Conservation (phyloP, 2,329 filamentous ascomycete genomes). For the Cytospora piceae region DNA sequence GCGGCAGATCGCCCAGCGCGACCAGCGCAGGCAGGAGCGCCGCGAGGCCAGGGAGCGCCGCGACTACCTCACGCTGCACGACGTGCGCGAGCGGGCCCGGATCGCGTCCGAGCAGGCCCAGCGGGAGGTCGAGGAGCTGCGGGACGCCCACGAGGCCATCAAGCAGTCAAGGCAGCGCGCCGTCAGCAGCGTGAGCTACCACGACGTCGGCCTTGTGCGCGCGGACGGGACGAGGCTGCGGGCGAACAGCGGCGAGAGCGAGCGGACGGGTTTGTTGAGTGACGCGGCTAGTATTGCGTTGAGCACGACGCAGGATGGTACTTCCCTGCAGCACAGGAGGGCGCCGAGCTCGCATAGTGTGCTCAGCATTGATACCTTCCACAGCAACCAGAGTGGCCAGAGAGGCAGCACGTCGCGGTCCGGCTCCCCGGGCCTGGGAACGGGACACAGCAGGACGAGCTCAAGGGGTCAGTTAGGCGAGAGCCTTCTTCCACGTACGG, state of each 20-base stretch:
- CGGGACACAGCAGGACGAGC: slow-evolving; percentile 44
- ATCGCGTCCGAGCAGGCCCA: slow-evolving; percentile 49
- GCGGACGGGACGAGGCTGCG: slow-evolving; percentile 78
- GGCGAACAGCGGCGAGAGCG: slow-evolving; percentile 73
- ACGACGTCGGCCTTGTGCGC: slow-evolving; percentile 73
- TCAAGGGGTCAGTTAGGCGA: slow-evolving; percentile 41
- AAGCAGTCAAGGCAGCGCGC: slow-evolving; percentile 66
- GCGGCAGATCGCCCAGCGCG: slow-evolving; percentile 74
- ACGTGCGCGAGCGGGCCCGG: slow-evolving; percentile 63
- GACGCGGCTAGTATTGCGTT: slow-evolving; percentile 67
- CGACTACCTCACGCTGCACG: slow-evolving; percentile 70
- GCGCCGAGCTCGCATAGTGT: slow-evolving; percentile 58
- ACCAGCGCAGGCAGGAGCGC: slow-evolving; percentile 71
- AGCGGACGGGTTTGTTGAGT: slow-evolving; percentile 71
- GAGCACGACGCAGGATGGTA: slow-evolving; percentile 33
- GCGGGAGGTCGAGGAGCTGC: slow-evolving; percentile 63
- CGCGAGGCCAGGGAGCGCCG: slow-evolving; percentile 73
- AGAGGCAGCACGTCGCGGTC: slow-evolving; percentile 25
- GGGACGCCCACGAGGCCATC: slow-evolving; percentile 58
- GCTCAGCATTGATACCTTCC: slow-evolving; percentile 51
- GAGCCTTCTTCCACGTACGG: slow-evolving; percentile 34
- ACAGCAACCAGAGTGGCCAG: slow-evolving; percentile 33
- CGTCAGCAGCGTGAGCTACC: slow-evolving; percentile 77
- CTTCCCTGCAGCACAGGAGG: slow-evolving; percentile 44
- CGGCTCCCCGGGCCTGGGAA: slow-evolving; percentile 32